Evolutionary conservation across 768 basidiomycete genomes (phyloP), one percentile per base, ranked within the genome.

Genomic region (Amanita pallidorosea): DNA sequence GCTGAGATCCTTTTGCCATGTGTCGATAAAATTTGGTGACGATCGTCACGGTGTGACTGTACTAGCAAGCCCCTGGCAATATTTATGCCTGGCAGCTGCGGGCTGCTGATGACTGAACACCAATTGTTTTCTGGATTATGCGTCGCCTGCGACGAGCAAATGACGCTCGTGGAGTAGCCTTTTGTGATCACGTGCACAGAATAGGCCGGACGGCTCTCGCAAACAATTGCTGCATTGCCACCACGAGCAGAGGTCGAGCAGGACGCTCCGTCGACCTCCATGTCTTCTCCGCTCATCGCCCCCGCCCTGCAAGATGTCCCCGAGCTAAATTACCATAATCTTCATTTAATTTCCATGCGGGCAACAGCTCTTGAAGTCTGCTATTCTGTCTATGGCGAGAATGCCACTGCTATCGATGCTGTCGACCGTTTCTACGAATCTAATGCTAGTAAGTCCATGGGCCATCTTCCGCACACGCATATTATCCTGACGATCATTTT

Each of bases 1-100:
- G 77, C 66, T 97, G 95, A 0, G 94, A 96, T 56, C 86, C 85
- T 61, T 85, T 90, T 40, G 75, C 79, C 85, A 87, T 88, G 7
- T n/a, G 38, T 37, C 53, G 43, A 37, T 5, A 12, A 37, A 55
- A 63, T 61, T 57, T 58, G 63, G 61, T 37, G 60, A 62, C 60
- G 60, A 66, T 60, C 31, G 54, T 46, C 31, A n/a, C 27, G 27
- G 9, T 42, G 52, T 45, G 54, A 55, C 52, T 31, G 31, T 31
- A 4, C 11, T 34, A 23, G 36, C 38, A 41, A 48, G 1, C 1
- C 4, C 25, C 23, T 3, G 2, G 5, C 5, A 3, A 7, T 27
- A 27, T 1, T 7, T 27, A 27, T 27, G 25, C 23, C 23, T 23
- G 23, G 23, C 2, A 27, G 25, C 7, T 27, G 25, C 25, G 29